Evolutionary conservation across 116 monocot species (phyloP), one percentile per base, ranked within the genome.

Genomic region (Posidonia oceanica): DNA sequence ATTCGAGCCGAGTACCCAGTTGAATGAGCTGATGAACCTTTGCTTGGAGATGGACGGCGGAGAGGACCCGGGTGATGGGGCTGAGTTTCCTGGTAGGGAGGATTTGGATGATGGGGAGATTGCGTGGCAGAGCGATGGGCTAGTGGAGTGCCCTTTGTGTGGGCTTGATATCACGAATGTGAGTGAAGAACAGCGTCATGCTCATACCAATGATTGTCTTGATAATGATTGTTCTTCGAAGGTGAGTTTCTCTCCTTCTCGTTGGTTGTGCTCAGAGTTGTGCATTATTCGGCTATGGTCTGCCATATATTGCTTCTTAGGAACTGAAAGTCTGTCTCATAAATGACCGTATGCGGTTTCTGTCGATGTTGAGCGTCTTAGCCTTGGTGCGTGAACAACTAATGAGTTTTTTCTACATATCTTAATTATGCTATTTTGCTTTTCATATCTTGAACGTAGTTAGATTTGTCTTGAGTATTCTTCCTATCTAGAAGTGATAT

Each of bases 191-290:
- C 36, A 68, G 64, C 72, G 87, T 11, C 77, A 85, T 55, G 69
- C 79, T 67, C 96, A 96, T 67, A 96, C 88, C 14, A 91, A 91
- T 79, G 61, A 82, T 61, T 96, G 96, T 74, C 83, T 96, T 39
- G 89, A 96, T 76, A 86, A 74, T 70, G 75, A 70, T 63, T 80
- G 36, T 38, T 18, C 21, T 41, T 3, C 15, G 7, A 56, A 73
- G 78, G 78, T 73, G 59, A 77, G n/a, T 23, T 54, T 69, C 53
- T 16, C 29, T 16, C 29, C 5, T 60, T 60, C 20, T 2, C 22
- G 36, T 15, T 44, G 17, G 54, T 67, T 44, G 3, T 67, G 12
- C 48, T 48, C 48, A 12, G 48, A 48, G 48, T 48, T 44, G 5
- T 48, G 48, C 12, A 48, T 10, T 48, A 12, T 48, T 48, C 12